Evolutionary conservation across 2,329 filamentous ascomycete species (phyloP), one percentile per base, ranked within the genome.

Genomic region (Chaetomiaceae sp.): DNA sequence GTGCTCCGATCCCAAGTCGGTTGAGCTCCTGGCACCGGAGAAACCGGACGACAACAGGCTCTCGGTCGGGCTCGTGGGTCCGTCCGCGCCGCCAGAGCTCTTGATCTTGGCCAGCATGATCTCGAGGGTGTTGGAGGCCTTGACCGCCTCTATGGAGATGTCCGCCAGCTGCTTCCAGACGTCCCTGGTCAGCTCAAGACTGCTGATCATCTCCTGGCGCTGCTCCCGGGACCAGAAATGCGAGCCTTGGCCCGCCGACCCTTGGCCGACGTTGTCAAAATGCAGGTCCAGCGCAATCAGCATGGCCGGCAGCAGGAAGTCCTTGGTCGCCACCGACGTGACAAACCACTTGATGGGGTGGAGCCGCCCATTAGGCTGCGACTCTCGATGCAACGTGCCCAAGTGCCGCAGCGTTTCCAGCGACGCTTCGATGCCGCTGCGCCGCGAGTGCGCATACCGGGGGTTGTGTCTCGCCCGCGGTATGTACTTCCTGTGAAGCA

Each of bases 401-500:
- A 97, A 81, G 56, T 91, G 87, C 19, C 78, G 74, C 33, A 98
- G 73, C 38, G 94, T 81, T 54, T 85, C 83, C 73, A 96, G 75
- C 0, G 89, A 88, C 1, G 90, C 86, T 58, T 95, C 88, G 33
- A 97, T 84, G 53, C 88, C 93, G 18, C 83, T 84, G 33, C 83
- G 81, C 24, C 91, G 79, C 3, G 89, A 95, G 60, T 93, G 88
- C 8, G 82, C 79, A 60, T 95, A 97, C 8, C 89, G 78, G 9
- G 85, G 73, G 57, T 91, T 93, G 49, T 86, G 79, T 38, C 86
- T 75, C 5, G 89, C 86, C 49, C 83, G 79, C n/a, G 79, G 73
- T 48, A 95, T 76, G 63, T 93, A 96, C 53, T 89, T 89, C 41
- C 89, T 79, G 64, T 98, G 93, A 32, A 98, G 76, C 18, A 95